Evolutionary conservation across 345 rosid species (phyloP), one percentile per base, ranked within the genome.

Genomic region (Bruguiera gymnorhiza): DNA sequence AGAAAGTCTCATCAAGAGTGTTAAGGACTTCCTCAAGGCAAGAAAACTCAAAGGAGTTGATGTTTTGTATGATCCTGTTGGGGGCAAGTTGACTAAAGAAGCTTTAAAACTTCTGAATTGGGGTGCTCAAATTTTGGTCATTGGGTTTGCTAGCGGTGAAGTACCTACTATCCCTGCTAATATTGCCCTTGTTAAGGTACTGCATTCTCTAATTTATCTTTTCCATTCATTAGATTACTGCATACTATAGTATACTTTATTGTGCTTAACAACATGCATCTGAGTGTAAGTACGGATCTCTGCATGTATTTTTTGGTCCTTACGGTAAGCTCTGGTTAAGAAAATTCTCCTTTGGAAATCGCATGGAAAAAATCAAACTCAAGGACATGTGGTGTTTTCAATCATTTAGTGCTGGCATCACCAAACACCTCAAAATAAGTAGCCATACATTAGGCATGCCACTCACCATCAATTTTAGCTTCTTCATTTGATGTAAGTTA

Each of bases 121-220:
- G 96, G 91, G 99, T 73, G 97, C 97, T 66, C 93, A 92, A 51
- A 92, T 95, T 76, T 82, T 92, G 50, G 86, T 89, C 46, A 92
- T 92, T 20, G 99, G 97, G 30, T 95, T 95, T 72, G 99, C 97
- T 8, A 90, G 98, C 72, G 97, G 98, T 5, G 97, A 92, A 51
- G 16, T 92, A 72, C 98, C 97, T 1, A 66, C 88, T 46, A 88
- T 92, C 75, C 96, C 97, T 8, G 91, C 89, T 61, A 95, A 92
- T 72, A 83, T 95, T 69, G 88, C 98, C 50, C 99, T 95, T 32
- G 92, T 92, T 52, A 95, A 88, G 97, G 97, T 95, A 83, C 62
- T 8, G 54, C 11, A 16, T 68, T 70, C 19, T 31, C 21, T 26
- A 24, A 29, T 43, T 46, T 63, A 37, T 32, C 52, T 46, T 57